Conservation (phyloP, 2,329 filamentous ascomycete genomes). For the Aciculosporium take region DNA sequence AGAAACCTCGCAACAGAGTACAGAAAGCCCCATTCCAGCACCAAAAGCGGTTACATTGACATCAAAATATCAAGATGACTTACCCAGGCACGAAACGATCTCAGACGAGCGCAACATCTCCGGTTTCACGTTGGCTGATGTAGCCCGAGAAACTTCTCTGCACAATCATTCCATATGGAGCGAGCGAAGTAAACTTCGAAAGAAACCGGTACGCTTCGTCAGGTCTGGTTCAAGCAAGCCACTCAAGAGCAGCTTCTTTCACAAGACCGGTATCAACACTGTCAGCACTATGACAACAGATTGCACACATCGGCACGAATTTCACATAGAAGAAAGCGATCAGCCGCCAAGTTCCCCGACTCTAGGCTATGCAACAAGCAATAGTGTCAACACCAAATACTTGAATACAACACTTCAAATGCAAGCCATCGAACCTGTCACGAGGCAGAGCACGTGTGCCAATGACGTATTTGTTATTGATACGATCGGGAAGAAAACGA, state of each 20-base stretch:
- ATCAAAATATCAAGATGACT: background rate
- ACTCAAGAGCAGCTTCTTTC: constrained; percentile 18
- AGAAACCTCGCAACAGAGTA: background rate
- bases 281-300: constrained; percentile 2
- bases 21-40: background rate
- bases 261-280: background rate
- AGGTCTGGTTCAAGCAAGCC: constrained; percentile 39
- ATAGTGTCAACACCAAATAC: background rate
- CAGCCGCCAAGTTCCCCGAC: background rate
- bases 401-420: background rate
- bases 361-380: background rate
- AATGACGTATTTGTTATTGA: constrained; percentile 23
- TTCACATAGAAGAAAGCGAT: background rate
- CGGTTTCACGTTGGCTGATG: constrained; percentile 25
- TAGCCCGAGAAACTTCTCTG: constrained; percentile 34
- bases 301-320: background rate
- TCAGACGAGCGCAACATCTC: background rate
- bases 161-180: constrained; percentile 29
- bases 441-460: background rate
- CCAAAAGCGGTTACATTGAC: background rate
- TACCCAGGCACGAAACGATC: background rate
- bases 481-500: constrained; percentile 15
- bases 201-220: constrained; percentile 36
- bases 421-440: background rate
- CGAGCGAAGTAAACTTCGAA: constrained; percentile 27